A percentile compares a stretch with the other conserved stretches of the same genome.
Evolutionary conservation across 2,329 filamentous ascomycete genomes (phyloP).

Genomic region (Sporothrix curviconia): DNA sequence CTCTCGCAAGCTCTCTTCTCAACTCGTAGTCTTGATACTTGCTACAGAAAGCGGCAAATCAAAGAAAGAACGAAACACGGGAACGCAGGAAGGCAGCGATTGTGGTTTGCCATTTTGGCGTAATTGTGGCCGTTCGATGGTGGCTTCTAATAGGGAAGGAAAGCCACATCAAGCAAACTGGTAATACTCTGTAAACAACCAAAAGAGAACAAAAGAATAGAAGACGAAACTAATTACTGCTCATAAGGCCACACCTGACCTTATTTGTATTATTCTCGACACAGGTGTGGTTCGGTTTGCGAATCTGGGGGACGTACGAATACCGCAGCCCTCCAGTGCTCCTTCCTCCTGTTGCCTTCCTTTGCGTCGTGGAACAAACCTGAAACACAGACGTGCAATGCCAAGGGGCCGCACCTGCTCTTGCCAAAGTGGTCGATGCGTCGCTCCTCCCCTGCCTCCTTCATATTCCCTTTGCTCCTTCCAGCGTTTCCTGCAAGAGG

Average conservation of each 20-base stretch:
- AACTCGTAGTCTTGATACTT: no score
- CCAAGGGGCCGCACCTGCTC: not conserved
- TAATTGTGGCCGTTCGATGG: no score
- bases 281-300: not conserved
- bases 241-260: no score
- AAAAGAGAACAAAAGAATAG: not conserved
- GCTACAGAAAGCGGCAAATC: not conserved
- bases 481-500: no score
- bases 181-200: not conserved
- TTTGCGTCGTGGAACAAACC: constrained; percentile 12
- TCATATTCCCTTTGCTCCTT: constrained; percentile 1
- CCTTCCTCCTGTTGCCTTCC: not conserved
- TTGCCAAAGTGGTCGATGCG: not conserved
- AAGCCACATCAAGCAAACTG: not conserved
- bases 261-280: not conserved
- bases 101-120: no score
- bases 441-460: constrained; percentile 2
- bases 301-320: not conserved
- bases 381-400: constrained; percentile 13
- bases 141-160: constrained; percentile 6
- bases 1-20: no score
- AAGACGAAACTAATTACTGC: no score
- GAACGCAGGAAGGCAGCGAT: not conserved
- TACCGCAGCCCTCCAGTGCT: no score
- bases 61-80: not conserved